phyloP scores from a whole-genome alignment of 2,329 filamentous ascomycete species.

The Microcera coccophila region DNA sequence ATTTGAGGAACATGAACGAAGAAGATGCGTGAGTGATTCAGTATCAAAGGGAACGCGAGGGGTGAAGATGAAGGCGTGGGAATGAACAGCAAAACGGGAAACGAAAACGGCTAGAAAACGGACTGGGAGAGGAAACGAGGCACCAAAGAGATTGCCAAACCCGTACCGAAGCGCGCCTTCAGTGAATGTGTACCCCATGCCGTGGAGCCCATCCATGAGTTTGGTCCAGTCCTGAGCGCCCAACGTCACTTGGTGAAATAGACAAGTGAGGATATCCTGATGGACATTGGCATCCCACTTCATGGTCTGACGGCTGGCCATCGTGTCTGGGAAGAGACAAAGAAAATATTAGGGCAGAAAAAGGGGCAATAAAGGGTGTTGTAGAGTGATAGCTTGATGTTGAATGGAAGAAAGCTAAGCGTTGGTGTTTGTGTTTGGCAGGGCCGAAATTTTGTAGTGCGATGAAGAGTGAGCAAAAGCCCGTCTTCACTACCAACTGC shows the following conservation, averaged over 20 bases:
- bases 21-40: too few species aligned
- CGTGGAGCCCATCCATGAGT: conserved; percentile 36
- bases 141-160: conserved; percentile 1
- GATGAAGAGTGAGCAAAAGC: too few species aligned
- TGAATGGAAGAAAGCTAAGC: too few species aligned
- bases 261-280: conserved; percentile 41
- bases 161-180: conserved; percentile 40
- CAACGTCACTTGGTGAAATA: conserved; percentile 38
- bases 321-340: conserved; percentile 10
- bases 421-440: too few species aligned
- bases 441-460: too few species aligned
- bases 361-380: too few species aligned
- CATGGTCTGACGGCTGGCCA: conserved; percentile 31
- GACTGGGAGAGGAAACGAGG: too few species aligned
- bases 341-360: too few species aligned
- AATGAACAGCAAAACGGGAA: conserved; percentile 1
- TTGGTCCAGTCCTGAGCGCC: conserved; percentile 29
- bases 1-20: too few species aligned
- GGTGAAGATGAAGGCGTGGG: conserved; percentile 5
- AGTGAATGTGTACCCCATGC: conserved; percentile 39
- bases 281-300: conserved; percentile 43
- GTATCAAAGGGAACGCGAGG: too few species aligned
- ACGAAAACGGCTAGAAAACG: not conserved
- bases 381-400: too few species aligned
- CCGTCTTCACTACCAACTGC: too few species aligned